Evolutionary conservation across 1,284 basidiomycete species (phyloP), one percentile per base, ranked within the genome.

Genomic region (Ceratobasidium sp.): DNA sequence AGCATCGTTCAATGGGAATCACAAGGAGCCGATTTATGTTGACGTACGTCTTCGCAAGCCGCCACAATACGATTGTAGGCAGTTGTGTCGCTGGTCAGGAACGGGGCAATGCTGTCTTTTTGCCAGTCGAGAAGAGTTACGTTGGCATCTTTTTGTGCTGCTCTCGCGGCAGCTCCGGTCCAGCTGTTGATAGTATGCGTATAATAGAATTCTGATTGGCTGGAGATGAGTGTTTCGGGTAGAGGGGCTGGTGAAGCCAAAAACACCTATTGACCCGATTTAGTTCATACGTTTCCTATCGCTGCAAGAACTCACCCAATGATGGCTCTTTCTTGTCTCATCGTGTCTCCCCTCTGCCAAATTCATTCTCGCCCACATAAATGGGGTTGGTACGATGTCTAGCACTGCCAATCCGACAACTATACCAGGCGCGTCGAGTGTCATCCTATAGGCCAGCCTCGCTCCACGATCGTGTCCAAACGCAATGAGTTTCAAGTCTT

Each of bases 391-490:
- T 5, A 83, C 82, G 23, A 83, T 83, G 57, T 83, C 82, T 23
- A 83, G 80, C n/a, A 83, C 68, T 26, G 77, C 80, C 9, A 81
- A 59, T 2, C 82, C 83, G 28, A 74, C 62, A 26, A 83, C 80
- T 3, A 80, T 80, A 10, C 76, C 73, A 0, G 80, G 81, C 20
- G 62, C 78, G 57, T 83, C 82, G 33, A 83, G 79, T 13, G 83
- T 80, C 64, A 83, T 79, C 2, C 82, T 79, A 74, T 83, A 83
- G 0, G 82, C 81, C 12, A 83, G 65, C 20, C 82, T 80, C 2
- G 80, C 83, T 13, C 83, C 83, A 61, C 83, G 82, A 76, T 83
- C 82, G 75, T 83, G 83, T 3, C 82, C 83, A 59, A 79, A 79
- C 0, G 80, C 71, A 38, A 83, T 81, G 59, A 83, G 50, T 54